phyloP scores from a whole-genome alignment of 2,329 filamentous ascomycete species.

The Cryoendolithus antarcticus region DNA sequence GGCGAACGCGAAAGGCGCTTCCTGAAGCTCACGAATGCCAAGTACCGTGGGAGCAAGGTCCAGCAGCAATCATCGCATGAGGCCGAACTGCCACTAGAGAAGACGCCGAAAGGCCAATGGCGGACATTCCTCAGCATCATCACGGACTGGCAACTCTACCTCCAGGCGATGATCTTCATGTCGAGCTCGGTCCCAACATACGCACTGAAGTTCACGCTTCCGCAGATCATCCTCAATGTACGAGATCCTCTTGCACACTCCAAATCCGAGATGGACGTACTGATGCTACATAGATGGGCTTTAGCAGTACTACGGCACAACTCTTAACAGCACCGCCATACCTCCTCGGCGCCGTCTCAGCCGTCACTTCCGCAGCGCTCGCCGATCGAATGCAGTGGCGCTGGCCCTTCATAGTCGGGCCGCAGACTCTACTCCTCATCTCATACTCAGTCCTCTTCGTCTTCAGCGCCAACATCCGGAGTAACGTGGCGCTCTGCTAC shows the following conservation, averaged over 20 bases:
- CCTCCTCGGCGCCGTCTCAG: conserved; percentile 20
- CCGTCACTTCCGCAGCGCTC: conserved; percentile 16
- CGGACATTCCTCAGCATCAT: conserved; percentile 2
- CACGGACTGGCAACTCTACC: conserved; percentile 15
- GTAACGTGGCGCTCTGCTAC: conserved; percentile 13
- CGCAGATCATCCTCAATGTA: conserved; percentile 39
- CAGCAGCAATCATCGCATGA: conserved; percentile 2
- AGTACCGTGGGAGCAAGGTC: conserved; percentile 31
- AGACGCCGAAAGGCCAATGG: conserved; percentile 3
- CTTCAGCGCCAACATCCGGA: conserved; percentile 7
- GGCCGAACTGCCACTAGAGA: conserved; percentile 8
- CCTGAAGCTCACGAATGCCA: conserved; percentile 54
- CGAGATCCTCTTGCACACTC: too few relatives aligned
- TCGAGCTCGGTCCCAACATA: conserved; percentile 16
- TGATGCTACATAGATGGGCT: too few relatives aligned
- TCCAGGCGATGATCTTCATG: conserved; percentile 14
- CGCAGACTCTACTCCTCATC: conserved; percentile 15
- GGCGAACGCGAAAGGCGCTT: conserved; percentile 52
- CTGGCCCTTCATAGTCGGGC: conserved; percentile 20
- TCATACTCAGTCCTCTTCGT: conserved; percentile 19
- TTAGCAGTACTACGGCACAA: conserved; percentile 12
- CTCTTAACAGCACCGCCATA: conserved; percentile 18
- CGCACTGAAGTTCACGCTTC: conserved; percentile 26
- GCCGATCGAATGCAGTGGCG: conserved; percentile 22
- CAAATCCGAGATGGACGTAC: too few relatives aligned